Conservation (phyloP, 2,329 filamentous ascomycete genomes). For the Claviceps fusiformis region DNA sequence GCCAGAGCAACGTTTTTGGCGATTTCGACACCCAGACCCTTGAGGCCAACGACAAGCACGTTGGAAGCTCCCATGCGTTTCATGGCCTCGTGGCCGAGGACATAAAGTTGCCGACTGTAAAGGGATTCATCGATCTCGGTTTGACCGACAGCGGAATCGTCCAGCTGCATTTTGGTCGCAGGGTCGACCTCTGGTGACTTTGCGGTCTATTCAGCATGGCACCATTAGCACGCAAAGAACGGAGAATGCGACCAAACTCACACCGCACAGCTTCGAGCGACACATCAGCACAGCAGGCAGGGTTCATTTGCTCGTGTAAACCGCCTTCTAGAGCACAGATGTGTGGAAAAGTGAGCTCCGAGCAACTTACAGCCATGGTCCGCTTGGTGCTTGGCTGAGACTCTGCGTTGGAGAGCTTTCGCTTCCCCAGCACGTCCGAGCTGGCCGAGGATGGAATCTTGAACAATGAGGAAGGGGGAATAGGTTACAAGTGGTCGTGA, state of each 20-base stretch:
- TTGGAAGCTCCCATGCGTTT: constrained; percentile 98
- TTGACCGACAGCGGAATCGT: constrained; percentile 40
- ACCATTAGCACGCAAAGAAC: constrained; percentile 4
- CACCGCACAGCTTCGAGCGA: not conserved
- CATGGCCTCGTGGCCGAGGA: constrained; percentile 72
- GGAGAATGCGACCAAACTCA: not conserved
- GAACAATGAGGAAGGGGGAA: constrained; percentile 7
- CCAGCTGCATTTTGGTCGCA: constrained; percentile 52
- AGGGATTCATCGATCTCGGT: constrained; percentile 59
- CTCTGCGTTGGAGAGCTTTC: constrained; percentile 51
- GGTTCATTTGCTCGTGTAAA: not conserved
- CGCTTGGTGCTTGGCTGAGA: constrained; percentile 42
- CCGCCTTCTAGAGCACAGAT: not conserved
- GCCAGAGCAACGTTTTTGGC: constrained; percentile 97
- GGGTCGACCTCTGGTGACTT: constrained; percentile 47
- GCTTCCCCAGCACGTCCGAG: constrained; percentile 49
- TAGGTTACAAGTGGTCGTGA: not conserved
- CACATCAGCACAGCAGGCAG: not conserved
- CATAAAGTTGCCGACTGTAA: constrained; percentile 62
- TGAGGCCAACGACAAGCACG: constrained; percentile 79
- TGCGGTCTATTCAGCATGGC: constrained; percentile 25
- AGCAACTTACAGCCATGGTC: constrained; percentile 46
- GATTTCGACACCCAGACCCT: constrained; percentile 92
- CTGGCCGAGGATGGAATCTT: constrained; percentile 21
- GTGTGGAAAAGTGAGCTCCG: not conserved